Conservation (phyloP, 176 grass and related monocot species). For the Poa pratensis region DNA sequence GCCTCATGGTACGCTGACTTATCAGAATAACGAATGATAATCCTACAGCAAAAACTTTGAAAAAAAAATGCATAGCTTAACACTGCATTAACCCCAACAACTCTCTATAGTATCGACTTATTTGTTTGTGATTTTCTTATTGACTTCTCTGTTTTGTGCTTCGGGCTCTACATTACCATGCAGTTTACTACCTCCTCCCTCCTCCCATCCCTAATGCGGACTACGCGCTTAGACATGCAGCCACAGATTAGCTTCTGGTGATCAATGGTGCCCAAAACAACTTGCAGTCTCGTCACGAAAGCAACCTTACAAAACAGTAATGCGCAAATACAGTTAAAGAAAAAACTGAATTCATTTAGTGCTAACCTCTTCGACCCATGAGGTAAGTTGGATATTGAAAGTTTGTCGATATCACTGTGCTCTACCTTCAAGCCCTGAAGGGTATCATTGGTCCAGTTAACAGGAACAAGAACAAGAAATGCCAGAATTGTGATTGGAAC, state of each 20-base stretch:
- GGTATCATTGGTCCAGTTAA: conserved; percentile 94
- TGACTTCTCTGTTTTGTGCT: neutral
- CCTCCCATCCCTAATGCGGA: neutral
- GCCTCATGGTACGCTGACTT: neutral
- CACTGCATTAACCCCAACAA: conserved; percentile 17
- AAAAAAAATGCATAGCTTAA: neutral
- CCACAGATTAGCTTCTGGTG: neutral
- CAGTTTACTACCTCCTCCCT: neutral
- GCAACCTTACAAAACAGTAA: conserved; percentile 7
- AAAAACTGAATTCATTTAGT: conserved; percentile 10
- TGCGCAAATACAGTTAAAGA: conserved; percentile 15
- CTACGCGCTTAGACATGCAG: neutral
- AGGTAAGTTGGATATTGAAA: conserved; percentile 97
- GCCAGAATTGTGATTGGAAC: conserved; percentile 81
- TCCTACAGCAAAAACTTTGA: conserved; percentile 1
- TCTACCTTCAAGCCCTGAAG: conserved; percentile 51
- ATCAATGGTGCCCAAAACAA: neutral
- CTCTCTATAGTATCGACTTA: neutral
- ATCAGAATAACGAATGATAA: neutral
- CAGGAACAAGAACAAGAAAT: conserved; percentile 80
- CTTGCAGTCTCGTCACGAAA: neutral
- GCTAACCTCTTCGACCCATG: conserved; percentile 73
- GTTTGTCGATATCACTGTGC: conserved; percentile 75
- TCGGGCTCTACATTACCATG: neutral
- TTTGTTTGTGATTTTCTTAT: too few relatives aligned